Evolutionary conservation across 495 filamentous ascomycete species (phyloP).

Genomic region (Sphaerosporella brunnea): DNA sequence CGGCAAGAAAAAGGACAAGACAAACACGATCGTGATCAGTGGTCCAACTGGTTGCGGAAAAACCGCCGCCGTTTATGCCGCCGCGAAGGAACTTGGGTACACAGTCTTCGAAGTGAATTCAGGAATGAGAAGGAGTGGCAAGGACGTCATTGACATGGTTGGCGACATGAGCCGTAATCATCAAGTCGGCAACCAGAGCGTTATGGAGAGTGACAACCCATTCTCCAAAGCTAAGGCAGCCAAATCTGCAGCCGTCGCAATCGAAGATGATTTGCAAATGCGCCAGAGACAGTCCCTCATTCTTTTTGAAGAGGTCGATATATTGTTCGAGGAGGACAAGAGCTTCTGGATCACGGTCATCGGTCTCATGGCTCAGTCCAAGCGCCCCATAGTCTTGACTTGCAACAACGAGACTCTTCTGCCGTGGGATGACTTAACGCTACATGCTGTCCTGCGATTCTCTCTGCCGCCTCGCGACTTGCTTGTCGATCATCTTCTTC

Average conservation of each 20-base stretch:
- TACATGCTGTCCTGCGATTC: slow-evolving; percentile 81
- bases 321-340: slow-evolving; percentile 86
- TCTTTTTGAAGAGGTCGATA: slow-evolving; percentile 81
- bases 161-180: slow-evolving; percentile 96
- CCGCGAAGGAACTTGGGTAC: slow-evolving; percentile 88
- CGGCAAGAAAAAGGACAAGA: slow-evolving; percentile 32
- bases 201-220: slow-evolving; percentile 45
- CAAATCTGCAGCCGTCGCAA: slow-evolving; percentile 3
- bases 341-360: slow-evolving; percentile 80
- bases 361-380: slow-evolving; percentile 60
- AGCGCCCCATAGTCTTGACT: slow-evolving; percentile 81
- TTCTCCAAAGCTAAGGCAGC: slow-evolving; percentile 43
- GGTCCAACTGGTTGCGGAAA: slow-evolving; percentile 87
- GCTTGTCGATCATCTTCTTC: slow-evolving; percentile 59
- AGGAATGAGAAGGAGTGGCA: slow-evolving; percentile 62
- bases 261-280: slow-evolving; percentile 18
- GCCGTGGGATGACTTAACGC: slow-evolving; percentile 46
- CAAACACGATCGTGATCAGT: slow-evolving; percentile 61
- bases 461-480: slow-evolving; percentile 47
- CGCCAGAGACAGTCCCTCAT: slow-evolving; percentile 89
- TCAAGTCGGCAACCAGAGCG: slow-evolving; percentile 44
- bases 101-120: slow-evolving; percentile 92
- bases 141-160: slow-evolving; percentile 77
- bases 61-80: slow-evolving; percentile 78
- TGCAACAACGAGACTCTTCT: slow-evolving; percentile 75